Percentiles rank a stretch among this genome's conserved stretches.
These are phyloP conservation scores for Trichoderma cornu-damae DNA, from an alignment of 2,329 filamentous ascomycete species.

Conservation along the genomic window DNA sequence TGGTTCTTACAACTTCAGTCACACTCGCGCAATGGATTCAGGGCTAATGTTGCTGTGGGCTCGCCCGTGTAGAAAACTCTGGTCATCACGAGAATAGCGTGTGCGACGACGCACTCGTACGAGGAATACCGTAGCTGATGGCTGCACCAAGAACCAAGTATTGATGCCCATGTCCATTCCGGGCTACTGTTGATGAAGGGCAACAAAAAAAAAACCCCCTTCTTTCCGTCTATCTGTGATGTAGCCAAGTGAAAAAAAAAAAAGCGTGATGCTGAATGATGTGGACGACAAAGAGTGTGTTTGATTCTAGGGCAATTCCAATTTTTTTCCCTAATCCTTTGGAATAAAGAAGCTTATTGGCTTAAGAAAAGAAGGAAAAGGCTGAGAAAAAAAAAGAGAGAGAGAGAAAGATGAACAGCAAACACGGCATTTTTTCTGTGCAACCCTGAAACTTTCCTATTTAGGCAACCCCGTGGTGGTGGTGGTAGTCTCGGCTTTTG, in stretches of 20 bases:
- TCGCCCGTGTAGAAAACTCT: background rate
- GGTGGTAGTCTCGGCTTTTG: no score
- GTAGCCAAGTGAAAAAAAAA: background rate
- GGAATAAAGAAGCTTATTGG: no score
- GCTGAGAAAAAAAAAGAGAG: background rate
- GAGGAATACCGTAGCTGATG: no score
- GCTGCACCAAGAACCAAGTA: background rate
- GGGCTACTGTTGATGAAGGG: background rate
- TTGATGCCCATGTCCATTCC: background rate
- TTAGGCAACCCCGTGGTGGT: constrained; percentile 20
- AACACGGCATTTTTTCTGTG: background rate
- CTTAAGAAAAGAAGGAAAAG: background rate
- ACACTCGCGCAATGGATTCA: constrained; percentile 43
- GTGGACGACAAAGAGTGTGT: background rate
- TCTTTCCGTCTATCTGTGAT: background rate
- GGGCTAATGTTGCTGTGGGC: background rate
- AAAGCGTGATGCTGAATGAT: background rate
- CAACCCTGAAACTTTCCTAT: constrained; percentile 19
- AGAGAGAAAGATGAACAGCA: background rate
- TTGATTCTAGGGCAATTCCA: background rate
- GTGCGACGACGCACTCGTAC: no score
- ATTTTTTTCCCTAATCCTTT: no score
- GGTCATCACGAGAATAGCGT: no score
- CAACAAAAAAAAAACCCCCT: no score
- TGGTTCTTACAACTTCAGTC: constrained; percentile 66